phyloP scores from a whole-genome alignment of 441 rosid genomes.

The Theobroma grandiflorum region DNA sequence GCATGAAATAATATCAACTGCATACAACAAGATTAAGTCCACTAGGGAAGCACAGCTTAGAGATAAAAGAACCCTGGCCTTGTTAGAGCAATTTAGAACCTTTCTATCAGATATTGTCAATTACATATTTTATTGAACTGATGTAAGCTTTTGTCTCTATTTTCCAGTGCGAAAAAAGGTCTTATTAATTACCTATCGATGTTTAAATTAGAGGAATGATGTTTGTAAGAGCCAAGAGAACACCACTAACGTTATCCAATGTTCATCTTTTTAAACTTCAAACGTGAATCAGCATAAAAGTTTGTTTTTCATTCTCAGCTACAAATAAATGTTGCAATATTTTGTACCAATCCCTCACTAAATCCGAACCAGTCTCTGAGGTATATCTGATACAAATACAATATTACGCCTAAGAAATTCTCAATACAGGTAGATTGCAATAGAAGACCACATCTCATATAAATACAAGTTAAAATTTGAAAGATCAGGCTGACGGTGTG shows the following conservation, averaged over 20 bases:
- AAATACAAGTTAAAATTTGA: neutral
- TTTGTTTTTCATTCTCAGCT: neutral
- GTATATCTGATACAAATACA: neutral
- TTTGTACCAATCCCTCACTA: slow-evolving; percentile 1
- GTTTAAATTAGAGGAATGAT: neutral
- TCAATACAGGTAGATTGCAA: neutral
- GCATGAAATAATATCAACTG: neutral
- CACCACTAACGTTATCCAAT: neutral
- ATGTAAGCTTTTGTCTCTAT: neutral
- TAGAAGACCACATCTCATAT: neutral
- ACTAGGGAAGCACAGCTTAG: neutral
- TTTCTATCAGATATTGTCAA: neutral
- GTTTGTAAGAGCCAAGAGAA: neutral
- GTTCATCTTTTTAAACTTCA: too few species aligned
- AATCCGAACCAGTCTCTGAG: neutral
- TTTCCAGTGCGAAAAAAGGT: neutral
- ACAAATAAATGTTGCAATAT: neutral
- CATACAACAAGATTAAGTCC: neutral
- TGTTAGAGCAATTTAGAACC: neutral
- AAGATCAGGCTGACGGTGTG: neutral
- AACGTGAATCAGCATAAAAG: neutral
- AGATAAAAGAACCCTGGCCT: neutral
- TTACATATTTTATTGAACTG: neutral
- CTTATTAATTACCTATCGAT: neutral
- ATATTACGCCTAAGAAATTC: neutral